These are phyloP conservation scores for Paracorniculantispora psalliotae DNA, from an alignment of 2,329 filamentous ascomycete genomes.

Conservation along the genomic window DNA sequence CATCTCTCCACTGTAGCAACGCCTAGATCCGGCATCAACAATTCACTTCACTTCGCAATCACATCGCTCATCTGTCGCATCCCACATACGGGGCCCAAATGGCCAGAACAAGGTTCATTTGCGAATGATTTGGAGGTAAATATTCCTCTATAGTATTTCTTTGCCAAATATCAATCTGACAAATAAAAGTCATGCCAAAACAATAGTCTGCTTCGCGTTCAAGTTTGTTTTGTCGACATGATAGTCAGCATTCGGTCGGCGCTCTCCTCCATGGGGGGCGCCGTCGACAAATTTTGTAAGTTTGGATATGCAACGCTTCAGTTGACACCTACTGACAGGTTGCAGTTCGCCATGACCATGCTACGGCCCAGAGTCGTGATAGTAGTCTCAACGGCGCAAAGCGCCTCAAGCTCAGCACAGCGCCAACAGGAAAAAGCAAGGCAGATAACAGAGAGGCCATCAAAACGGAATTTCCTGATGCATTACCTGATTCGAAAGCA, in stretches of 20 bases:
- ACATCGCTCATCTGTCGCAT: neutral
- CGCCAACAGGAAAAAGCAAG: neutral
- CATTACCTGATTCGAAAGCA: neutral
- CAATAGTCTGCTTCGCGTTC: neutral
- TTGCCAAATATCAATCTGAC: neutral
- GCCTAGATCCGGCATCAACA: neutral
- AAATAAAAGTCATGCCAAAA: neutral
- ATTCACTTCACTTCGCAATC: neutral
- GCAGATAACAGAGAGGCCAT: neutral
- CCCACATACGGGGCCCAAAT: neutral
- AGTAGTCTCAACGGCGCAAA: neutral
- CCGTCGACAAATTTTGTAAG: slow-evolving; percentile 7
- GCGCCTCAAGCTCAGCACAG: slow-evolving; percentile 5
- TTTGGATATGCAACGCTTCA: neutral
- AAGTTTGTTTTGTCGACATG: slow-evolving; percentile 1
- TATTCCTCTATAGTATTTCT: neutral
- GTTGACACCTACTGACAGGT: neutral
- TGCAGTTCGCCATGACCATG: slow-evolving; percentile 5
- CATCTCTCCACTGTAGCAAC: slow-evolving; percentile 9
- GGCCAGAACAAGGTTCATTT: neutral
- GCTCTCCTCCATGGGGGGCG: neutral
- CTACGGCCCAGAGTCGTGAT: neutral
- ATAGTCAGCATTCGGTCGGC: slow-evolving; percentile 10
- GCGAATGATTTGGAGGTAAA: neutral
- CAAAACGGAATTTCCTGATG: neutral